Percentiles rank a stretch among this genome's conserved stretches.
Evolutionary conservation across 805 yeast species (phyloP).

Genomic region (Maudiozyma pseudohumilis): DNA sequence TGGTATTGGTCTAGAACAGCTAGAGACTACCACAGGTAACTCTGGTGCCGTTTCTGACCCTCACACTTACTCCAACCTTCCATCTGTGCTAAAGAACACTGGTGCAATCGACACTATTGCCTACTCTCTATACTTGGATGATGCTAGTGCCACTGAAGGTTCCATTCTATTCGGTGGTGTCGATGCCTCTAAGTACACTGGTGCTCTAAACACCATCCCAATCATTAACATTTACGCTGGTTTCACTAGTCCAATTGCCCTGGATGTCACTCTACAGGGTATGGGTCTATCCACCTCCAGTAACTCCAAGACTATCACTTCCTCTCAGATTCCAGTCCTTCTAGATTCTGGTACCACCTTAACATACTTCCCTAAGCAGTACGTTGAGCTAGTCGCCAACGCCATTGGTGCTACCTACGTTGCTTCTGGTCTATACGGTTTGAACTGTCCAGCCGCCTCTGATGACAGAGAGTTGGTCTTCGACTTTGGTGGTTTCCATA

Average conservation of each 20-base stretch:
- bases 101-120: conserved; percentile 46
- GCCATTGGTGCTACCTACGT: conserved; percentile 36
- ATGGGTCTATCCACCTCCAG: conserved; percentile 22
- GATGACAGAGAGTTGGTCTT: conserved; percentile 6
- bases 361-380: conserved; percentile 35
- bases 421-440: conserved; percentile 34
- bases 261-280: conserved; percentile 22
- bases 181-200: conserved; percentile 52
- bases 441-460: conserved; percentile 35
- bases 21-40: conserved; percentile 42
- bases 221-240: conserved; percentile 32
- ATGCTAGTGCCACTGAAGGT: conserved; percentile 34
- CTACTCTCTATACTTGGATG: conserved; percentile 54
- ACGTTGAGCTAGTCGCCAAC: conserved; percentile 24
- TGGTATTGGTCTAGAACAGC: conserved; percentile 41
- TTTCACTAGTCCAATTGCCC: conserved; percentile 9
- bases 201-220: conserved; percentile 43
- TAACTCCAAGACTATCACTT: conserved; percentile 12
- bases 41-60: conserved; percentile 4
- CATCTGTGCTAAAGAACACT: conserved; percentile 43
- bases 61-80: conserved; percentile 57
- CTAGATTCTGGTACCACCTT: conserved; percentile 48
- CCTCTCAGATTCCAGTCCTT: conserved; percentile 29
- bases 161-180: conserved; percentile 60
- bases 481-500: conserved; percentile 3